Evolutionary conservation across 257 asterid genomes (phyloP).

Genomic region (Plantago major): DNA sequence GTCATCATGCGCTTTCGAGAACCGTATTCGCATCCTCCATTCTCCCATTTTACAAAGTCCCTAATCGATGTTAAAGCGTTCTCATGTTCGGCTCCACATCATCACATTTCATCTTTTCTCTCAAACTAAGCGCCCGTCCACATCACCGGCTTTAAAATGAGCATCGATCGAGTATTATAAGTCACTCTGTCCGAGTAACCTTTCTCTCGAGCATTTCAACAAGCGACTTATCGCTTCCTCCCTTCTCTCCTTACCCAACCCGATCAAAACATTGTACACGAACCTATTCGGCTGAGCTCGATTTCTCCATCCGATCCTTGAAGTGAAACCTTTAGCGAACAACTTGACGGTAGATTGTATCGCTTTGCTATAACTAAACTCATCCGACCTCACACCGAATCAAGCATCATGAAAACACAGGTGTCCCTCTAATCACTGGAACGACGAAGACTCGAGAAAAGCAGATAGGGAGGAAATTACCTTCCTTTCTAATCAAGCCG

Average conservation of each 20-base stretch:
- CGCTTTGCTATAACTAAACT: constrained; percentile 63
- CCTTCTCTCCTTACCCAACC: constrained; percentile 66
- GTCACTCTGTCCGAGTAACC: constrained; percentile 50
- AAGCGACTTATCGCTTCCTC: constrained; percentile 54
- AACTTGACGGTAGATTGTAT: constrained; percentile 66
- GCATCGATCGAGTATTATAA: constrained; percentile 66
- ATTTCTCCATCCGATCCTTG: constrained; percentile 40
- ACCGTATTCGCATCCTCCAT: constrained; percentile 48
- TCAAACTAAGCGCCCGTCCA: too few relatives aligned
- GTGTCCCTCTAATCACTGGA: constrained; percentile 31
- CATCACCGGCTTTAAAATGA: too few relatives aligned
- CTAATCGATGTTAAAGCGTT: too few relatives aligned
- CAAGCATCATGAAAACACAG: constrained; percentile 41
- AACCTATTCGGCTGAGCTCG: constrained; percentile 41
- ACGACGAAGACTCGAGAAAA: constrained; percentile 51
- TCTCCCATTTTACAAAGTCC: too few relatives aligned
- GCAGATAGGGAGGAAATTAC: constrained; percentile 46
- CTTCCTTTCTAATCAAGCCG: constrained; percentile 40
- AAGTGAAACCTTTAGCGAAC: constrained; percentile 42
- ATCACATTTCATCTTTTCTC: too few relatives aligned
- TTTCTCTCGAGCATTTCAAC: constrained; percentile 63
- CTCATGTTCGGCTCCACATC: too few relatives aligned
- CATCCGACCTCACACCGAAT: constrained; percentile 51
- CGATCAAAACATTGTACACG: constrained; percentile 75
- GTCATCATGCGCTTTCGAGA: constrained; percentile 57